phyloP scores from a whole-genome alignment of 2,329 filamentous ascomycete genomes.

The Apiospora aurea region DNA sequence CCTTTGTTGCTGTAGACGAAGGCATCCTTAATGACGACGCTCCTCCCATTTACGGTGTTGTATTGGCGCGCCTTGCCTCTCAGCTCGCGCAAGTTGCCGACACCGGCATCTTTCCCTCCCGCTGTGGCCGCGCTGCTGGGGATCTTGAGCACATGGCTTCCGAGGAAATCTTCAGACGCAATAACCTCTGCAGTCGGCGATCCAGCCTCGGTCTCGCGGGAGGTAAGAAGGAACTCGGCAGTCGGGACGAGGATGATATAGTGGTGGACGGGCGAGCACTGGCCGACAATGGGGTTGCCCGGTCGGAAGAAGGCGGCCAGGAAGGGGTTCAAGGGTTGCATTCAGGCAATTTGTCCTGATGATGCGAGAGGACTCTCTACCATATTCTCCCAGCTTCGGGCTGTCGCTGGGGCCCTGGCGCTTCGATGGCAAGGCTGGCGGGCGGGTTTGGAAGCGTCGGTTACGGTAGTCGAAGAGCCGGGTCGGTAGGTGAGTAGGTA shows the following conservation, averaged over 20 bases:
- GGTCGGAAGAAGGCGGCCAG: conserved; percentile 94
- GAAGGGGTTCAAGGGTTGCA: conserved; percentile 99
- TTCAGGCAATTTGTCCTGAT: conserved; percentile 62
- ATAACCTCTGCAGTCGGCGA: conserved; percentile 80
- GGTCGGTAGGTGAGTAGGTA: background rate
- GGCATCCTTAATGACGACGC: conserved; percentile 91
- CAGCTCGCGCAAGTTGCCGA: conserved; percentile 78
- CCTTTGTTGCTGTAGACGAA: conserved; percentile 97
- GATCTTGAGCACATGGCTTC: conserved; percentile 93
- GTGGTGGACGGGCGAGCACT: conserved; percentile 91
- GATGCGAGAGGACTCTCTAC: conserved; percentile 20
- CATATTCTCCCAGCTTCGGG: conserved; percentile 16
- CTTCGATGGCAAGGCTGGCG: background rate
- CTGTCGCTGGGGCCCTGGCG: conserved; percentile 4
- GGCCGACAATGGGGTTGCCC: conserved; percentile 80
- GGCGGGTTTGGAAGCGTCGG: background rate
- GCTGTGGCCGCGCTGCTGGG: conserved; percentile 59
- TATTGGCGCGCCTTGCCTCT: conserved; percentile 95
- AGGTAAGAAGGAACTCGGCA: conserved; percentile 88
- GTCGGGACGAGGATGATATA: conserved; percentile 93
- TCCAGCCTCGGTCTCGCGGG: conserved; percentile 86
- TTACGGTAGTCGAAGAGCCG: background rate
- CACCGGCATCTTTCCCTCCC: conserved; percentile 60
- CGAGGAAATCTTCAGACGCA: conserved; percentile 91
- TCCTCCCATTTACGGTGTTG: conserved; percentile 89